Evolutionary conservation across 805 yeast genomes (phyloP), one percentile per base, ranked within the genome.

Genomic region (Lipomyces oligophaga): DNA sequence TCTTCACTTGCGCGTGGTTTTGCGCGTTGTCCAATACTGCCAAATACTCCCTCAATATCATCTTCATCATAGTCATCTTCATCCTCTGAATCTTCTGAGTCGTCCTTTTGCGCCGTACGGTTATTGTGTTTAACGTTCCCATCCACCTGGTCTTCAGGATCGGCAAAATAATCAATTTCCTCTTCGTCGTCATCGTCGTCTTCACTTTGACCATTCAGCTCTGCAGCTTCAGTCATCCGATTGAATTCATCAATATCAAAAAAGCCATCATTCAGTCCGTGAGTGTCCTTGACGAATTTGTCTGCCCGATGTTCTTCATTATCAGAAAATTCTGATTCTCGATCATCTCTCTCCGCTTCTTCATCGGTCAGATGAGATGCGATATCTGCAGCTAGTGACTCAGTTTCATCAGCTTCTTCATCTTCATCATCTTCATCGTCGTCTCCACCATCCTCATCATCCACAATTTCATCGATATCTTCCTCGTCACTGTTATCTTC

Each of bases 231-330:
- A n/a, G 80, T 78, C 62, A 81, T 87, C 60, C 75, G 77, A 66
- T 83, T 85, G 70, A 85, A 90, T 43, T 83, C 85, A 55, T 87
- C 95, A 34, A 90, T 78, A 49, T 85, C 80, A 62, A 90, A 90
- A 57, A 88, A 82, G 5, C 80, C 85, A 59, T 86, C 95, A 61
- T 89, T 85, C 25, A 89, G 71, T 1, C 88, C 90, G 58, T 74
- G 76, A 1, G 67, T 73, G 58, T 80, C 85, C 33, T 72, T 71
- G 21, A 49, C 57, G 11, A 60, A 57, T 8, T 53, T 61, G 10
- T 49, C 59, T 4, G 52, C 56, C 3, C 52, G 27, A 20, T 61
- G 66, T 5, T 54, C 58, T 2, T 48, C 61, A 19, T 58, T 63
- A 16, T 58, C 68, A 4, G 57, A 59, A 5, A 60, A 65, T 5